phyloP scores from a whole-genome alignment of 73 alveolate species.

The Tetrahymena elliotti region DNA sequence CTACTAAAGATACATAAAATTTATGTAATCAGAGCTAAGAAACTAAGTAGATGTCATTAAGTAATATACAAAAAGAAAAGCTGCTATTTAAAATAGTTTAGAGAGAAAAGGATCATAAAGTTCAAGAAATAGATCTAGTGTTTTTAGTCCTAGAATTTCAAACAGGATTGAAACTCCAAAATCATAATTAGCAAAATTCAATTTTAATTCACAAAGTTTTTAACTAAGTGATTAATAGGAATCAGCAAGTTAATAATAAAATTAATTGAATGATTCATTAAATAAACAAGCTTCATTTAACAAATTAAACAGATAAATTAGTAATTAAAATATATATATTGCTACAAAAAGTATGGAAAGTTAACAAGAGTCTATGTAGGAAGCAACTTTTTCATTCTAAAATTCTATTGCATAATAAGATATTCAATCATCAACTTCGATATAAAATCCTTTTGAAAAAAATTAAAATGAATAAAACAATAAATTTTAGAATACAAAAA shows the following conservation, averaged over 20 bases:
- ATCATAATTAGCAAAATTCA: neutral
- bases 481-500: neutral
- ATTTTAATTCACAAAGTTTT: too few species aligned
- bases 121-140: neutral
- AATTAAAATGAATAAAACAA: too few species aligned
- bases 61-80: neutral
- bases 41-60: neutral
- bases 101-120: neutral
- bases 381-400: neutral
- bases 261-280: neutral
- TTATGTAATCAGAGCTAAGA: neutral
- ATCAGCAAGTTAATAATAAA: too few species aligned
- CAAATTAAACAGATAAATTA: too few species aligned
- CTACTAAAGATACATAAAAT: neutral
- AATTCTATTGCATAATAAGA: neutral
- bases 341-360: neutral
- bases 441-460: neutral
- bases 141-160: neutral
- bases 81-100: neutral
- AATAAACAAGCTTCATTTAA: neutral
- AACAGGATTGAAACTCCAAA: neutral
- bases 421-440: neutral
- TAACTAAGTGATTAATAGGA: neutral
- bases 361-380: neutral
- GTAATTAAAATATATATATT: neutral